phyloP scores from a whole-genome alignment of 2,329 filamentous ascomycete species.

The Onygena corvina region DNA sequence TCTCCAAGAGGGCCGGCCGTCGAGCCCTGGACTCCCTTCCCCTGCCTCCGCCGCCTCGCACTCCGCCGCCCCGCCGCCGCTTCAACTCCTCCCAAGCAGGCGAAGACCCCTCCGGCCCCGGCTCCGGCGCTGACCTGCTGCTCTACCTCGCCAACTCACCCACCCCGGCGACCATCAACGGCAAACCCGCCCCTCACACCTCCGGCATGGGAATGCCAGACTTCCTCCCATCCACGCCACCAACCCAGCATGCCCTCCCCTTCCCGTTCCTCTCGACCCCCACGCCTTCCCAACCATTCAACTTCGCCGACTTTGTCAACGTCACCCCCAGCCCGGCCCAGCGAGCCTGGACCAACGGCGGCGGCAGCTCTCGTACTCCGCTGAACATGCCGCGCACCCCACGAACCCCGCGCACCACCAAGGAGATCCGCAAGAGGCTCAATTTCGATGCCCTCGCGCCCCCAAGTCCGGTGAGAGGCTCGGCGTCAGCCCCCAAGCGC shows the following conservation, averaged over 20 bases:
- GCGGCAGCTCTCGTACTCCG: slow-evolving; percentile 41
- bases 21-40: no score
- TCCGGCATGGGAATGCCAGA: slow-evolving; percentile 24
- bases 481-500: slow-evolving; percentile 17
- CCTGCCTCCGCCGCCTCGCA: slow-evolving; percentile 72
- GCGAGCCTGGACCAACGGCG: slow-evolving; percentile 51
- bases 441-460: slow-evolving; percentile 69
- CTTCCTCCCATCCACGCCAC: slow-evolving; percentile 61
- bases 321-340: slow-evolving; percentile 93
- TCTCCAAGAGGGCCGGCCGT: slow-evolving; percentile 50
- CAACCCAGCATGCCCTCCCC: slow-evolving; percentile 47
- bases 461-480: slow-evolving; percentile 38
- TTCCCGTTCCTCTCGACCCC: slow-evolving; percentile 44
- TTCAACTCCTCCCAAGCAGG: slow-evolving; percentile 47
- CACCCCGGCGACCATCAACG: slow-evolving; percentile 57
- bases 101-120: slow-evolving; percentile 44
- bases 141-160: slow-evolving; percentile 85
- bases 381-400: slow-evolving; percentile 22
- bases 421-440: slow-evolving; percentile 59
- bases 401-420: slow-evolving; percentile 59
- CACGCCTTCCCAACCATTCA: slow-evolving; percentile 65
- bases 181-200: slow-evolving; percentile 28
- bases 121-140: slow-evolving; percentile 57
- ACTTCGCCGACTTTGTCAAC: slow-evolving; percentile 95
- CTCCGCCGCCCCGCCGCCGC: slow-evolving; percentile 53